These are phyloP conservation scores for Lentithecium fluviatile DNA, from an alignment of 495 filamentous ascomycete species.

Conservation along the genomic window DNA sequence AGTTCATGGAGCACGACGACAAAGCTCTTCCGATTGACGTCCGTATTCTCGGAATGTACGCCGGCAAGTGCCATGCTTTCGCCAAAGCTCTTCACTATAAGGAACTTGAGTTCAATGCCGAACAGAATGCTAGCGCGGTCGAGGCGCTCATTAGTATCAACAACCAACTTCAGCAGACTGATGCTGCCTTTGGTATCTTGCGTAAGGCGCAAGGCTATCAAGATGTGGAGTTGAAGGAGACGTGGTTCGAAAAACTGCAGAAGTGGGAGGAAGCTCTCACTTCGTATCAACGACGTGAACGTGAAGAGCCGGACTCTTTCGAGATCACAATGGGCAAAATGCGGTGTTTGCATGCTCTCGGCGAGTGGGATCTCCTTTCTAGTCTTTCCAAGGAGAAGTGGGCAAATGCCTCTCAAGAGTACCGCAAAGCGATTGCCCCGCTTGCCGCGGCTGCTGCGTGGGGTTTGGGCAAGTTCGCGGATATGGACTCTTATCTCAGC, in stretches of 20 bases:
- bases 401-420: conserved; percentile 78
- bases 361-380: conserved; percentile 93
- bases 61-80: conserved; percentile 92
- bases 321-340: conserved; percentile 99
- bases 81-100: conserved; percentile 99
- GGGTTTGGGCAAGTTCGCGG: conserved; percentile 93
- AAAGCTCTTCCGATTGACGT: conserved; percentile 98
- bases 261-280: conserved; percentile 97
- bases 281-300: conserved; percentile 79
- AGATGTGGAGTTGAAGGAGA: conserved; percentile 91
- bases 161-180: conserved; percentile 95
- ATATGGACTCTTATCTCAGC: conserved; percentile 93
- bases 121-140: conserved; percentile 92
- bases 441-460: conserved; percentile 95
- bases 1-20: conserved; percentile 99
- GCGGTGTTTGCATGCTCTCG: conserved; percentile 94
- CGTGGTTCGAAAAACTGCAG: conserved; percentile 97
- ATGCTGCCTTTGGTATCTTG: conserved; percentile 95
- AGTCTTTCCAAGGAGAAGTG: conserved; percentile 88
- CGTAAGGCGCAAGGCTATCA: conserved; percentile 91
- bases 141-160: conserved; percentile 98
- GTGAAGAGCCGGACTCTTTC: conserved; percentile 69
- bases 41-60: conserved; percentile 84
- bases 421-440: conserved; percentile 83
- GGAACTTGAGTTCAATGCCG: conserved; percentile 95